These are phyloP conservation scores for Calonectria pauciramosa DNA, from an alignment of 2,329 filamentous ascomycete genomes.

Conservation along the genomic window DNA sequence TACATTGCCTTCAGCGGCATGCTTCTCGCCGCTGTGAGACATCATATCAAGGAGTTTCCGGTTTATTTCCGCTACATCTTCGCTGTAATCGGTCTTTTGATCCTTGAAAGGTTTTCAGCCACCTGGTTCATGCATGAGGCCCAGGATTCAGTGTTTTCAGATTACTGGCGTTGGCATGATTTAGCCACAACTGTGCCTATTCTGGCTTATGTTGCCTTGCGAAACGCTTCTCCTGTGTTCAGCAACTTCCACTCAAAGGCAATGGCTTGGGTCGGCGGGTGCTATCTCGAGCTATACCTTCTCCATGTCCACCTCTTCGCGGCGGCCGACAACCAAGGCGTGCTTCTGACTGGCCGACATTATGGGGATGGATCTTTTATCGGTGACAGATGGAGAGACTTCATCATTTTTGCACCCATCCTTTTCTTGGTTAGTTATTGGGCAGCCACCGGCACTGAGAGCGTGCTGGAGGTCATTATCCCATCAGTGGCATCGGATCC, in stretches of 20 bases:
- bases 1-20: constrained; percentile 72
- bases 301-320: constrained; percentile 74
- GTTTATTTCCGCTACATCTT: constrained; percentile 54
- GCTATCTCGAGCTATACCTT: constrained; percentile 71
- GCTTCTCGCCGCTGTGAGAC: constrained; percentile 51
- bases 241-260: constrained; percentile 53
- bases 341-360: constrained; percentile 46
- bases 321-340: constrained; percentile 68
- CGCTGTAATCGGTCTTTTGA: constrained; percentile 66
- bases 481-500: neutral
- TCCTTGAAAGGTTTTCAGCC: constrained; percentile 50
- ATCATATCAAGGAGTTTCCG: constrained; percentile 40
- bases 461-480: neutral
- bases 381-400: constrained; percentile 41
- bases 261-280: constrained; percentile 66
- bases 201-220: constrained; percentile 64
- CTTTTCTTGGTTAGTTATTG: constrained; percentile 33
- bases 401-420: constrained; percentile 41
- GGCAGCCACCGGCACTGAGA: neutral
- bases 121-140: constrained; percentile 53
- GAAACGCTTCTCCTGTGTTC: constrained; percentile 54
- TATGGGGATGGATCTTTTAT: constrained; percentile 36
- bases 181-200: constrained; percentile 60
- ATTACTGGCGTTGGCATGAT: neutral
- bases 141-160: constrained; percentile 65